Evolutionary conservation across 1,284 basidiomycete species (phyloP).

Genomic region (Trichosporon ovoides): DNA sequence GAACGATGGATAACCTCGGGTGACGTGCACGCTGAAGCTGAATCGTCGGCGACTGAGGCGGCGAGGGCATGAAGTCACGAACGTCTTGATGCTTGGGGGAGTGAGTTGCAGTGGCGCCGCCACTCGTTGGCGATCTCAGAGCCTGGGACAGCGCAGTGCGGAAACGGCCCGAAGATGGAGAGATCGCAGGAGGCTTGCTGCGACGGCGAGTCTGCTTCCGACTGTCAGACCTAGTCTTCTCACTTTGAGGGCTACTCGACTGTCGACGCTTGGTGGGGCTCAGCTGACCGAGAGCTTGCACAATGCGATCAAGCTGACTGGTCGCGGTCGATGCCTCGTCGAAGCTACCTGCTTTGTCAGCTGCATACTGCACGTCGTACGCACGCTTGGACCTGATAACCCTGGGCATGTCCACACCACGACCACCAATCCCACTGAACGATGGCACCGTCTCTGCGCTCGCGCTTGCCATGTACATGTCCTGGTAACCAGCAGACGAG

Average conservation of each 20-base stretch:
- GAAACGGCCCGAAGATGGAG: not conserved
- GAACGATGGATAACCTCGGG: not conserved
- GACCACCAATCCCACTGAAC: not conserved
- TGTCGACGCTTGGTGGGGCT: not conserved
- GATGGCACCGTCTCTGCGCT: not conserved
- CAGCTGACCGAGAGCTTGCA: not conserved
- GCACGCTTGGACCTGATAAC: not conserved
- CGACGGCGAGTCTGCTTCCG: not conserved
- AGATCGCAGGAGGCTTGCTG: not conserved
- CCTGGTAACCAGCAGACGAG: not conserved
- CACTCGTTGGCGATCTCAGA: not conserved
- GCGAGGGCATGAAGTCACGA: not conserved
- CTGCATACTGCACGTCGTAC: not conserved
- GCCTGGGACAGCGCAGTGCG: not conserved
- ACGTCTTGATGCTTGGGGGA: not conserved
- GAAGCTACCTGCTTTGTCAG: not conserved
- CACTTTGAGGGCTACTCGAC: not conserved
- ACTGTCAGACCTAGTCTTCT: not conserved
- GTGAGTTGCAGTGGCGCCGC: not conserved
- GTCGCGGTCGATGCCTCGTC: not conserved
- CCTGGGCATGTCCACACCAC: not conserved
- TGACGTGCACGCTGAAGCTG: not conserved
- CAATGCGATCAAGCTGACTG: not conserved
- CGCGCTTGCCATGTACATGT: not conserved
- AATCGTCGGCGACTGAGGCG: not conserved